A percentile compares a stretch with the other conserved stretches of the same genome.
Conservation (phyloP, 1,284 basidiomycete genomes). For the Trichosporon ovoides region DNA sequence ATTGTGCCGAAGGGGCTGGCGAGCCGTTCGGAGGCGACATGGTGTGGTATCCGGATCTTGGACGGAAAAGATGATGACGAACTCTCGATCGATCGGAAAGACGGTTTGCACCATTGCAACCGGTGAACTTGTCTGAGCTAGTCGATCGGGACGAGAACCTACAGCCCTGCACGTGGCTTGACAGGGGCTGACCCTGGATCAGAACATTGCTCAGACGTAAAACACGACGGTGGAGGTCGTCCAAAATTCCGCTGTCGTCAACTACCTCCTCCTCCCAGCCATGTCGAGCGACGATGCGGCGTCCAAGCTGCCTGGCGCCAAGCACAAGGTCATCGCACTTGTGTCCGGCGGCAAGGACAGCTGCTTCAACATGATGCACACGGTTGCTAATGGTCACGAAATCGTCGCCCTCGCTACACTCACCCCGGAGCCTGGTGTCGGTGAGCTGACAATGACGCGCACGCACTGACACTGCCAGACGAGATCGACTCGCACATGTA, state of each 20-base stretch:
- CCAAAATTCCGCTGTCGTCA: background rate
- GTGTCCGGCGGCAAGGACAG: constrained; percentile 98
- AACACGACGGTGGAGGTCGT: background rate
- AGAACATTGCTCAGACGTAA: background rate
- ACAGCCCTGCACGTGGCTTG: constrained; percentile 1
- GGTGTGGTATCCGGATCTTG: background rate
- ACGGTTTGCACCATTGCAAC: too few species aligned
- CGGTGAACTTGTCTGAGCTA: background rate
- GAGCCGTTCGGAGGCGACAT: constrained; percentile 23
- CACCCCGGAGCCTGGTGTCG: constrained; percentile 75
- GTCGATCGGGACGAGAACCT: constrained; percentile 3
- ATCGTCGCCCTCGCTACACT: constrained; percentile 86
- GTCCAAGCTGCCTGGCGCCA: constrained; percentile 25
- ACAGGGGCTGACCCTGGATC: background rate
- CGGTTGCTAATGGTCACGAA: constrained; percentile 77
- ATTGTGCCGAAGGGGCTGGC: constrained; percentile 31
- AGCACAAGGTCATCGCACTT: constrained; percentile 78
- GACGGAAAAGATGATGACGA: constrained; percentile 1
- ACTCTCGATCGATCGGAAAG: too few species aligned
- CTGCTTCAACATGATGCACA: constrained; percentile 93
- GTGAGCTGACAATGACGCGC: constrained; percentile 49
- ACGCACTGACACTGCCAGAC: constrained; percentile 56
- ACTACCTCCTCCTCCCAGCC: background rate
- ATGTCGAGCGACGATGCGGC: background rate
- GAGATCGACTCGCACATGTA: constrained; percentile 99